Evolutionary conservation across 108 stramenopile species (phyloP).

Genomic region (Skeletonema menzelii): DNA sequence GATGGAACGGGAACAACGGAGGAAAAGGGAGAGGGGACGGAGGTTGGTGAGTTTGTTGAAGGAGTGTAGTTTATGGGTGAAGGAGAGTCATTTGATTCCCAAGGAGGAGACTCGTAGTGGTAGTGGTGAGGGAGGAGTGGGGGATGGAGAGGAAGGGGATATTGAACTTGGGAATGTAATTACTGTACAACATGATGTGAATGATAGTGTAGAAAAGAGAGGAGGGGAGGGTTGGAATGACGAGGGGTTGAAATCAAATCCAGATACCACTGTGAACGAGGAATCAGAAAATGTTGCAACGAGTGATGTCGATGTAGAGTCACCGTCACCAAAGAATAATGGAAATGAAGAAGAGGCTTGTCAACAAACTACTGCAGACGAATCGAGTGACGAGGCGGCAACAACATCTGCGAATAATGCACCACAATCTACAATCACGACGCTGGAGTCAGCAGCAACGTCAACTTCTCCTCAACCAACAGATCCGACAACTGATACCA

Average conservation of each 20-base stretch:
- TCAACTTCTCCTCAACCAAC: not conserved
- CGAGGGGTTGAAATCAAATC: not conserved
- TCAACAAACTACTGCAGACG: not conserved
- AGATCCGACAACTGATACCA: not conserved
- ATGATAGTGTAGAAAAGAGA: not conserved
- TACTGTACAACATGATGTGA: not conserved
- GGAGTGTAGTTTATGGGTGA: constrained; percentile 14
- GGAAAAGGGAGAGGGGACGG: constrained; percentile 12
- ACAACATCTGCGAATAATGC: not conserved
- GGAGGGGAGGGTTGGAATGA: not conserved
- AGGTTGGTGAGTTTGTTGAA: constrained; percentile 24
- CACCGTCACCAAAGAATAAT: not conserved
- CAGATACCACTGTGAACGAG: not conserved
- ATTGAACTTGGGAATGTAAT: not conserved
- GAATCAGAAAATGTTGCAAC: not conserved
- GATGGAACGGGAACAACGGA: constrained; percentile 21
- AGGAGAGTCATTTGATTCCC: constrained; percentile 27
- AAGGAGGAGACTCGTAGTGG: not conserved
- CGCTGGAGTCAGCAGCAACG: no score
- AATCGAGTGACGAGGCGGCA: not conserved
- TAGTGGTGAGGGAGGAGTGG: not conserved
- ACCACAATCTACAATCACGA: no score
- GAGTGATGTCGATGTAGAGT: not conserved
- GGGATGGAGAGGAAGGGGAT: not conserved
- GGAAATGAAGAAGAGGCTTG: not conserved